Base-by-base conservation (phyloP, 148 eudicot genomes). In the Bassia scoparia region DNA sequence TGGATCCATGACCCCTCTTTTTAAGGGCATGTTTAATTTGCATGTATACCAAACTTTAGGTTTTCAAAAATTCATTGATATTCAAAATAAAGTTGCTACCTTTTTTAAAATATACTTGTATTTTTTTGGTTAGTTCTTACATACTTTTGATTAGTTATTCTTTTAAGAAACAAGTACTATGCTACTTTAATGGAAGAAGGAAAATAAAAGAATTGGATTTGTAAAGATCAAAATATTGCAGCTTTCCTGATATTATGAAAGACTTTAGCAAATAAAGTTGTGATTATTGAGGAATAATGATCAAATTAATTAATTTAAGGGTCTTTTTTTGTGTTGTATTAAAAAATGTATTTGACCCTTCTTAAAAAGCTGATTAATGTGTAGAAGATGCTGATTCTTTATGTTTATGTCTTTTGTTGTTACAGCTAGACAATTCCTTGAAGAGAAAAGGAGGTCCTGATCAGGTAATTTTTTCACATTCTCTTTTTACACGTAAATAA, bases 371-470 rank as follows among this genome's bases (percentile, higher is more conserved):
- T 81, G 78, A 56, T 65, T 54, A 71, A 3, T 68, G 11, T 73
- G 33, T 54, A 55, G 79, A 70, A 55, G 76, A 69, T 77, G 76
- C 76, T 77, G 69, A 76, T 70, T 26, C 12, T 34, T 67, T 67
- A 60, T 68, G 74, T 69, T 61, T 49, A 61, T 69, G 55, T 31
- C 55, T 66, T 70, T 38, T 74, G 21, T 38, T 74, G 21, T 38
- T 56, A 79, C 73, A 91, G 97, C 88, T 89, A 80, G 93, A 87
- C 71, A 87, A 82, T 69, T 78, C 85, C 86, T 71, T 84, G 76
- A 91, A 91, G 88, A 89, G 83, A 83, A 91, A 91, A 77, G 87
- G 82, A 53, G 77, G 81, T 74, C 79, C 87, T 48, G 85, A 84
- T 31, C 82, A 83, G 91, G 91, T 89, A 86, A 7, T 66, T 15